These are phyloP conservation scores for Pestalotiopsis sp. DNA, from an alignment of 2,329 filamentous ascomycete species.

Conservation along the genomic window DNA sequence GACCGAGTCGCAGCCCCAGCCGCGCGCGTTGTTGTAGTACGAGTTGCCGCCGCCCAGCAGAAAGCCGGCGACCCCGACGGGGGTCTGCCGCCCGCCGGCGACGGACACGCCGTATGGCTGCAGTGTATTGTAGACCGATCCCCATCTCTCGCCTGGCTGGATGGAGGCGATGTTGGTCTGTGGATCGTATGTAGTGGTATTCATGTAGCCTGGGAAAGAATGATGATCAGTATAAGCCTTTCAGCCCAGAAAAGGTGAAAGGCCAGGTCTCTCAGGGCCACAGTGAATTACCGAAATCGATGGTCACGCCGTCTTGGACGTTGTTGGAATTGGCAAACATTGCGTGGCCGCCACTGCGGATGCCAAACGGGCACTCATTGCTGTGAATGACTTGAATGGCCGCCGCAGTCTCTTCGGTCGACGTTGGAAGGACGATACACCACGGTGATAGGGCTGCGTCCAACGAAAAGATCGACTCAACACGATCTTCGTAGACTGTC, in stretches of 20 bases:
- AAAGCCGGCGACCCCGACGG: conserved; percentile 31
- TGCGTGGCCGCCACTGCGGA: conserved; percentile 15
- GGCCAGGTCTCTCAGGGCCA: neutral
- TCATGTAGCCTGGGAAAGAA: conserved; percentile 16
- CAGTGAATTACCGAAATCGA: conserved; percentile 15
- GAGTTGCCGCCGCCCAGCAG: conserved; percentile 27
- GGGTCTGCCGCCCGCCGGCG: conserved; percentile 23
- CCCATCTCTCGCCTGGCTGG: conserved; percentile 30
- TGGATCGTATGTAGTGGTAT: conserved; percentile 27
- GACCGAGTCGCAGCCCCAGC: conserved; percentile 48
- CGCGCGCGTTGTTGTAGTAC: conserved; percentile 29
- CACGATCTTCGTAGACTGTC: neutral
- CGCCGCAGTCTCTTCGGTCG: conserved; percentile 6
- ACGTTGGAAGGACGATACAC: conserved; percentile 11
- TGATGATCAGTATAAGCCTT: neutral
- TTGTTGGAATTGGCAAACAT: conserved; percentile 7
- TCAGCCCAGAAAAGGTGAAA: conserved; percentile 13
- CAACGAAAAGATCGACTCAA: conserved; percentile 4
- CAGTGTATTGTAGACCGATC: conserved; percentile 21
- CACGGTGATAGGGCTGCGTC: conserved; percentile 2
- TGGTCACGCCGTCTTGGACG: conserved; percentile 17
- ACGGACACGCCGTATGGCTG: conserved; percentile 21
- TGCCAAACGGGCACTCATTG: conserved; percentile 16
- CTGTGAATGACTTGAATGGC: conserved; percentile 14
- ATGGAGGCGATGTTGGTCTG: conserved; percentile 31